Base-by-base conservation (phyloP, 164 flowering plant genomes). In the Euptelea pleiosperma region DNA sequence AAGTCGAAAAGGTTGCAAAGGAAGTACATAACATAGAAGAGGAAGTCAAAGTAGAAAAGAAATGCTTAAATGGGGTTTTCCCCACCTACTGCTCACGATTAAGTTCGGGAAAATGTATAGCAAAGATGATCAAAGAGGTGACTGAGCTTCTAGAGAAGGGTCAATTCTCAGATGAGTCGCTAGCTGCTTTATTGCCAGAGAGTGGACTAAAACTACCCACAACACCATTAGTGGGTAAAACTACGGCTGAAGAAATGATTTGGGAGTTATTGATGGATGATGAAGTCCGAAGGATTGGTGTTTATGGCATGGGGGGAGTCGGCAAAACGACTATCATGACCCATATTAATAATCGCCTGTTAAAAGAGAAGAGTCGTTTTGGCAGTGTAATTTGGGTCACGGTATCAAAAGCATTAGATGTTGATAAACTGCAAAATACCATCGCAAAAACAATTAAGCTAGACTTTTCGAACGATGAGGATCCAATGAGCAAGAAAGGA, bases 251-350 rank as follows among this genome's bases (percentile, higher is more conserved):
- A 22, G 30, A 63, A 11, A 30, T 5, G 31, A 48, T 56, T 12
- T 36, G 53, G 67, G 22, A 56, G 15, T 52, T n/a, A 1, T 14
- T 63, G 36, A 21, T 47, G 48, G 14, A 36, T 19, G 36, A 15
- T 1, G 16, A 47, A 8, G 22, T 63, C 2, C 10, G 35, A 18
- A 63, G 18, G 31, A 63, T 63, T 15, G 67, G 67, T n/a, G 31
- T 63, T 6, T 47, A 55, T 36, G 66, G 66, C 0, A 63, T 63
- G 67, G 55, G 67, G 15, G 67, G 67, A 0, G 40, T 63, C 12
- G 67, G 67, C 1, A 63, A 63, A 21, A 63, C 67, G 3, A 55
- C 67, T 40, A 55, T 63, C 29, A 56, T 56, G 55, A 63, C 10
- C 40, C 36, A 55, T n/a, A 37, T 65, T 18, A 43, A 63, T 22